Percentiles rank a stretch among this genome's conserved stretches.
Conservation (phyloP, 768 basidiomycete species). For the Polyporus arcularius region DNA sequence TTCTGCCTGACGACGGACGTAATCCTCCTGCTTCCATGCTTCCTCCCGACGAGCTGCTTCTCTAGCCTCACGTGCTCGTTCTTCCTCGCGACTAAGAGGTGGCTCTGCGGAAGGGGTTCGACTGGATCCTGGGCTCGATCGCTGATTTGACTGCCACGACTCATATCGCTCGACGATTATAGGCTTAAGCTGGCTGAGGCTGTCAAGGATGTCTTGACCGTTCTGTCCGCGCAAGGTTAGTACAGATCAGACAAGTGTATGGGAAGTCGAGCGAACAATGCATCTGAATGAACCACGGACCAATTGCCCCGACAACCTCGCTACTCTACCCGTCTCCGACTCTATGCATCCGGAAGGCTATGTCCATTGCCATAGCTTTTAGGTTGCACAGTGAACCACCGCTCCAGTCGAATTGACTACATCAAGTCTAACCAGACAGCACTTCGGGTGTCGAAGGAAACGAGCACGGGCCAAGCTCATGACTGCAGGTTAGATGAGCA, state of each 20-base stretch:
- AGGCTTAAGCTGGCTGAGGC: conserved; percentile 65
- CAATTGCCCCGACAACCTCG: too few species aligned
- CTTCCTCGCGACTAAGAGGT: conserved; percentile 32
- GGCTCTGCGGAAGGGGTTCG: conserved; percentile 20
- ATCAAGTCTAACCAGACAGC: too few species aligned
- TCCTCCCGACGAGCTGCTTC: conserved; percentile 36
- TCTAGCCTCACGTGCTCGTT: conserved; percentile 38
- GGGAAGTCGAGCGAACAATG: neutral
- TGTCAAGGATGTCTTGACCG: conserved; percentile 72
- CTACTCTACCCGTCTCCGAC: too few species aligned
- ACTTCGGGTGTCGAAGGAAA: too few species aligned
- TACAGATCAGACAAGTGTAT: neutral
- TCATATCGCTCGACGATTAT: conserved; percentile 64
- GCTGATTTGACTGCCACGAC: conserved; percentile 44
- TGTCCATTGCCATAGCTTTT: too few species aligned
- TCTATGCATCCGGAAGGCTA: too few species aligned
- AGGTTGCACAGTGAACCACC: too few species aligned
- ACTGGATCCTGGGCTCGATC: conserved; percentile 9
- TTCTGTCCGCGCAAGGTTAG: conserved; percentile 44
- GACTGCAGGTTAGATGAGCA: too few species aligned
- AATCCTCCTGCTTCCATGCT: conserved; percentile 37
- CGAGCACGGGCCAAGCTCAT: too few species aligned
- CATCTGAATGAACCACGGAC: too few species aligned
- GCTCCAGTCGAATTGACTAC: too few species aligned
- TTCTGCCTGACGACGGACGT: conserved; percentile 22